Percentiles rank a stretch among this genome's conserved stretches.
These are phyloP conservation scores for Alternaria tenuissima DNA, from an alignment of 2,329 filamentous ascomycete genomes.

Conservation along the genomic window DNA sequence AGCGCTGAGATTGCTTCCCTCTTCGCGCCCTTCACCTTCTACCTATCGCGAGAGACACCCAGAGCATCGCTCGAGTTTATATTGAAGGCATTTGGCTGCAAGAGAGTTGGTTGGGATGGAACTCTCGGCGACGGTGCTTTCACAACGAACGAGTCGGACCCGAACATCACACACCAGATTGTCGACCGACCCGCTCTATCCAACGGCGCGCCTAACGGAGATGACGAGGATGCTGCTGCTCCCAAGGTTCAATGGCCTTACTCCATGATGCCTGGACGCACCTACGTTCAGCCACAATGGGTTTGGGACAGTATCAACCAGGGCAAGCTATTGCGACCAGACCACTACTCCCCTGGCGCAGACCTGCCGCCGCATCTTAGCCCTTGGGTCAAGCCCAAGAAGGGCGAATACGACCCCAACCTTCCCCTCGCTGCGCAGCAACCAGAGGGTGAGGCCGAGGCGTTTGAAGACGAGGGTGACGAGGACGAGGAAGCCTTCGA, in stretches of 20 bases:
- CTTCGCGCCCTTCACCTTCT: slow-evolving; percentile 90
- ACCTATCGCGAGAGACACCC: slow-evolving; percentile 91
- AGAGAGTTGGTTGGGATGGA: slow-evolving; percentile 92
- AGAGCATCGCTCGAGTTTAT: slow-evolving; percentile 91
- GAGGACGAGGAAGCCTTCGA: slow-evolving; percentile 53
- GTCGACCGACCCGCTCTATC: slow-evolving; percentile 84
- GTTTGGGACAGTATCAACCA: slow-evolving; percentile 97
- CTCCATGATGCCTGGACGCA: slow-evolving; percentile 85
- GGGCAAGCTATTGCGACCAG: slow-evolving; percentile 83
- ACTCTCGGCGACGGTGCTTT: slow-evolving; percentile 91
- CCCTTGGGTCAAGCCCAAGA: slow-evolving; percentile 88
- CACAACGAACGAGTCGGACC: slow-evolving; percentile 86
- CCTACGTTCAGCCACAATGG: slow-evolving; percentile 97
- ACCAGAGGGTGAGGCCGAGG: slow-evolving; percentile 82
- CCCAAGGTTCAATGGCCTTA: slow-evolving; percentile 62
- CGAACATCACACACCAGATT: slow-evolving; percentile 93
- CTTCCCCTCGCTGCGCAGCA: slow-evolving; percentile 86
- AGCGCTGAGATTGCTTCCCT: slow-evolving; percentile 75
- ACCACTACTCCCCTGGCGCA: slow-evolving; percentile 88
- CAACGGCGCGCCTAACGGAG: slow-evolving; percentile 50
- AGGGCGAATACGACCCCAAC: slow-evolving; percentile 91
- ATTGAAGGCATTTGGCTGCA: slow-evolving; percentile 92
- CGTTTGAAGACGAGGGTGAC: slow-evolving; percentile 65
- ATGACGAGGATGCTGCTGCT: slow-evolving; percentile 54
- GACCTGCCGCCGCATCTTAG: slow-evolving; percentile 93